Base-by-base conservation (phyloP, 495 filamentous ascomycete genomes). In the Podospora anserina region DNA sequence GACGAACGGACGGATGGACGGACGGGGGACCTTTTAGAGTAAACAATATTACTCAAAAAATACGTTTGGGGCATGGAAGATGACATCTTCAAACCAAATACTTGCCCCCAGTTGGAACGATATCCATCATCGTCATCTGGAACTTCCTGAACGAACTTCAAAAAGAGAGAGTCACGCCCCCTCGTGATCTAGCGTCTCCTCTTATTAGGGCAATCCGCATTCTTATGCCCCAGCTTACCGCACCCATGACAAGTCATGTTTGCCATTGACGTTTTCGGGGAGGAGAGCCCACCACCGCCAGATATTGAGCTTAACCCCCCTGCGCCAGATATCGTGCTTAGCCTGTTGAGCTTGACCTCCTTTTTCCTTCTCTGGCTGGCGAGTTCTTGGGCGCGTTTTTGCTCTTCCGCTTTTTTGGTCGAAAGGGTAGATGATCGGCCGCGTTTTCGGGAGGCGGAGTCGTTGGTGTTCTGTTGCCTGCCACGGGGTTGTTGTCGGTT, bases 301-400 rank as follows among this genome's bases (percentile, higher is more conserved):
- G 86, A 87, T 53, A 89, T 80, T 15, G 84, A 81, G 27, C 75
- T 84, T 60, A 85, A 65, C 54, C 77, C 78, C 30, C 74, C 78
- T 28, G 70, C 75, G 39, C 30, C 28, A 1, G 86, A 87, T 53
- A 89, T 80, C 16, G 84, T 80, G 27, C 75, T 84, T 60, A 85
- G 73, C 19, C 75, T 76, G 66, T 88, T 86, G 65, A 90, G 74
- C 61, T 87, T 88, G 57, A 89, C 76, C 61, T 88, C 85, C 73
- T 87, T 86, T 70, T 83, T 85, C 73, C 83, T 82, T 4, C 85
- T 77, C 68, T 82, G 79, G 34, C 82, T 82, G 16, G 84, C 84
- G 34, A 87, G 74, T 68, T 82, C 68, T 61, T 78, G 76, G 13
- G 80, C 76, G 70, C 82, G 82, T 44, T 64, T 72, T 49, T 77